These are phyloP conservation scores for Corymbia calophylla DNA, from an alignment of 441 rosid species.

Conservation along the genomic window DNA sequence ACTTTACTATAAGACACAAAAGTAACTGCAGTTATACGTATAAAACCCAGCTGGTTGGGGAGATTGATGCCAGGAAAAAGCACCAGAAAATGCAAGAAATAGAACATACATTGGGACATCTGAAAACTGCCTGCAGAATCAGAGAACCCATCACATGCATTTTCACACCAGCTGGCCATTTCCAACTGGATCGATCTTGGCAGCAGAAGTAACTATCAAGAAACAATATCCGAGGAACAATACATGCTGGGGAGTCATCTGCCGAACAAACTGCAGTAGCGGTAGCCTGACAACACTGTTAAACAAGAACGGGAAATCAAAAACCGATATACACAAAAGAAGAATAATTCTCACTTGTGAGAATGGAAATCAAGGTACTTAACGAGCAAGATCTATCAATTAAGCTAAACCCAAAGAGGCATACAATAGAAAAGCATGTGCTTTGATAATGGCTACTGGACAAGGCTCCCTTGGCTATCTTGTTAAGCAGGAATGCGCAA, in stretches of 20 bases:
- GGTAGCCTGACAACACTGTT: slow-evolving; percentile 81
- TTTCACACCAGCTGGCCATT: slow-evolving; percentile 60
- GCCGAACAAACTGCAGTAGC: slow-evolving; percentile 51
- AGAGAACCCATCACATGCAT: slow-evolving; percentile 82
- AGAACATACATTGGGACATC: slow-evolving; percentile 59
- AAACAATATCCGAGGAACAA: slow-evolving; percentile 69
- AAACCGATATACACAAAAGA: not conserved
- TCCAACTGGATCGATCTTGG: slow-evolving; percentile 58
- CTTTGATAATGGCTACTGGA: not conserved
- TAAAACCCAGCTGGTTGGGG: not conserved
- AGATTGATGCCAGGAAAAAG: not conserved
- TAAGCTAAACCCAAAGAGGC: not conserved
- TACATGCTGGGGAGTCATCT: slow-evolving; percentile 41
- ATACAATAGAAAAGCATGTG: not conserved
- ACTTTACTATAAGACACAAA: not conserved
- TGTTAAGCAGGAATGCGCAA: not conserved
- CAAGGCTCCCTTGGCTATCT: not conserved
- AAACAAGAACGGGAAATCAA: not conserved
- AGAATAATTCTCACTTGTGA: not conserved
- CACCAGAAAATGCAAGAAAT: not conserved
- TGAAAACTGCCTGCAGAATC: slow-evolving; percentile 81
- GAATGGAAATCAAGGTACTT: not conserved
- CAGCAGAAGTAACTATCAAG: slow-evolving; percentile 64
- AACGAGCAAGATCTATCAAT: not conserved
- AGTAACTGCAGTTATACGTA: not conserved